phyloP scores from a whole-genome alignment of 176 grass and related monocot genomes.

The Saccharum officinarum region DNA sequence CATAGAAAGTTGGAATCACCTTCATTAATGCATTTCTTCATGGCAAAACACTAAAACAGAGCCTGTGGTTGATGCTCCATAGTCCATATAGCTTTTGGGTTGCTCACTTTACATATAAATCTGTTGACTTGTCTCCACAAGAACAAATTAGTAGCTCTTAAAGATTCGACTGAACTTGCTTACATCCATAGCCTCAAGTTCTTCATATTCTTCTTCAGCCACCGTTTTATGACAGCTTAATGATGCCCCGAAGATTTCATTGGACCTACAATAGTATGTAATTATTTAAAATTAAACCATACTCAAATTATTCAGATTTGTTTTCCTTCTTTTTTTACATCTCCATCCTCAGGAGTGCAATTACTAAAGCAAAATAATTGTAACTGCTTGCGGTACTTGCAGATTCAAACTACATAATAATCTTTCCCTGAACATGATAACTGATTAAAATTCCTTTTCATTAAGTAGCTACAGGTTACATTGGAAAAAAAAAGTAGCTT shows the following conservation, averaged over 20 bases:
- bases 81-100: neutral
- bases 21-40: neutral
- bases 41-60: neutral
- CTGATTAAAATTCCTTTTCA: neutral
- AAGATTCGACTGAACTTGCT: neutral
- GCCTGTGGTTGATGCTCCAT: neutral
- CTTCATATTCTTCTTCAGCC: no score
- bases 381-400: neutral
- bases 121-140: neutral
- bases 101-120: neutral
- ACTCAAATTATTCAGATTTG: neutral
- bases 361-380: neutral
- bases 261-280: no score
- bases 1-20: neutral
- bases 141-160: neutral
- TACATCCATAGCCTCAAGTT: no score
- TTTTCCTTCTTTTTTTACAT: conserved; percentile 4
- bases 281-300: neutral
- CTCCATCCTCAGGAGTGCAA: neutral
- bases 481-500: neutral
- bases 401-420: neutral
- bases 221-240: no score
- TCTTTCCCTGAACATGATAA: neutral
- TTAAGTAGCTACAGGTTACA: neutral
- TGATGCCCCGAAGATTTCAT: no score